Evolutionary conservation across 1,284 basidiomycete species (phyloP), one percentile per base, ranked within the genome.

Genomic region (Wallemia hederae): DNA sequence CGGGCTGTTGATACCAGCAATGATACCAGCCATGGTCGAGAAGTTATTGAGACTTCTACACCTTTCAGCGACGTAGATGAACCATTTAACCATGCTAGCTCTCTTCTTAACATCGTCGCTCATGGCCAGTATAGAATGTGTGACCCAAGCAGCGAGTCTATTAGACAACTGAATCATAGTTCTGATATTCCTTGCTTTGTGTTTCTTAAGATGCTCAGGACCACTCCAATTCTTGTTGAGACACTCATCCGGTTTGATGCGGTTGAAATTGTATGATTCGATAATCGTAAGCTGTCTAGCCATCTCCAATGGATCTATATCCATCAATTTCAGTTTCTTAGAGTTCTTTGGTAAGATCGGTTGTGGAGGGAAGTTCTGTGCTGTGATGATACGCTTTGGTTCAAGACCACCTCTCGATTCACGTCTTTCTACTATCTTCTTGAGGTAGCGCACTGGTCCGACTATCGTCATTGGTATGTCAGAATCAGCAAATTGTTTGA

Each of bases 281-380:
- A 94, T 78, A 61, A 97, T 79, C 0, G 94, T 97, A 60, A 99
- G 73, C 69, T 99, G 94, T 49, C 94, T 78, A 0, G 90, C 92
- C 22, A 98, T 71, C 71, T 98, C 94, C 28, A 91, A 70, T 1
- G 91, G 76, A 66, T 98, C 89, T 59, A 94, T 79, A 64, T 92
- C 88, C n/a, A 82, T 70, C 22, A 92, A 74, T 66, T 87, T 88
- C 63, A 88, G 72, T 71, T 82, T 86, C 71, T 80, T 83, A 63
- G 74, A 73, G 59, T 76, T 74, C 68, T 81, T 84, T 0, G 88
- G 89, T 17, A 83, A 63, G 61, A 92, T 81, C 0, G 89, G 78
- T 1, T 69, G 65, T 0, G 88, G 86, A 26, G 83, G 79, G 1
- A 57, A 24, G 55, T 57, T 58, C 27, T 61, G 67, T 26, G 57